Evolutionary conservation across 495 filamentous ascomycete species (phyloP).

Genomic region (Penicillium diatomitis): DNA sequence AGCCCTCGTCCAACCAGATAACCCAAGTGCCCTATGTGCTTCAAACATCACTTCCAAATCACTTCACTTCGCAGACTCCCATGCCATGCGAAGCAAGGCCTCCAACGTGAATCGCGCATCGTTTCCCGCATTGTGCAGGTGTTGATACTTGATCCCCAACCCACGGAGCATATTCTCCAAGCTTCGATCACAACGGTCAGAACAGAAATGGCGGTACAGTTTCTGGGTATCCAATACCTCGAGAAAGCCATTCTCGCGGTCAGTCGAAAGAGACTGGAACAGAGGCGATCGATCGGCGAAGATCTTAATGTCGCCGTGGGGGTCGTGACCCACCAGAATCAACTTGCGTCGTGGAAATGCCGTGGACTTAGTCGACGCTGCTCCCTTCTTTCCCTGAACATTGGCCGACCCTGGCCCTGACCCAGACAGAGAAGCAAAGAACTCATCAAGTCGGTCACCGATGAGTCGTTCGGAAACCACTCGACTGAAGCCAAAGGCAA

Average conservation of each 20-base stretch:
- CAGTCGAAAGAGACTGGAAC: not conserved
- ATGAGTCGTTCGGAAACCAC: slow-evolving; percentile 33
- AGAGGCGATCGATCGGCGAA: not conserved
- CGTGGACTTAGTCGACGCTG: too few relatives aligned
- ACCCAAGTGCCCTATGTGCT: too few relatives aligned
- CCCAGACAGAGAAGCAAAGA: not conserved
- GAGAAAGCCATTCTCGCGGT: not conserved
- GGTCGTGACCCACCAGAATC: not conserved
- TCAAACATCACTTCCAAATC: not conserved
- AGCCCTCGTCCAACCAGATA: too few relatives aligned
- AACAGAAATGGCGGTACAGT: slow-evolving; percentile 52
- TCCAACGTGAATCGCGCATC: slow-evolving; percentile 81
- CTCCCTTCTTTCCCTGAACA: not conserved
- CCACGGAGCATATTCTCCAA: slow-evolving; percentile 53
- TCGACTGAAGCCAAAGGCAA: slow-evolving; percentile 62
- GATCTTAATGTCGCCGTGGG: not conserved
- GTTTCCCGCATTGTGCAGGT: slow-evolving; percentile 91
- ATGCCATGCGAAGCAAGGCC: slow-evolving; percentile 59
- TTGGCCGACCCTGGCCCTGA: too few relatives aligned
- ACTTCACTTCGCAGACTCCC: slow-evolving; percentile 15
- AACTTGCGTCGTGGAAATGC: not conserved
- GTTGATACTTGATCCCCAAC: slow-evolving; percentile 50
- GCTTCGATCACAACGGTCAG: slow-evolving; percentile 38
- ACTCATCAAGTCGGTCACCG: not conserved
- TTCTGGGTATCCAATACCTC: slow-evolving; percentile 1